phyloP scores from a whole-genome alignment of 1,139 yeast species.

The Pichia sp. region DNA sequence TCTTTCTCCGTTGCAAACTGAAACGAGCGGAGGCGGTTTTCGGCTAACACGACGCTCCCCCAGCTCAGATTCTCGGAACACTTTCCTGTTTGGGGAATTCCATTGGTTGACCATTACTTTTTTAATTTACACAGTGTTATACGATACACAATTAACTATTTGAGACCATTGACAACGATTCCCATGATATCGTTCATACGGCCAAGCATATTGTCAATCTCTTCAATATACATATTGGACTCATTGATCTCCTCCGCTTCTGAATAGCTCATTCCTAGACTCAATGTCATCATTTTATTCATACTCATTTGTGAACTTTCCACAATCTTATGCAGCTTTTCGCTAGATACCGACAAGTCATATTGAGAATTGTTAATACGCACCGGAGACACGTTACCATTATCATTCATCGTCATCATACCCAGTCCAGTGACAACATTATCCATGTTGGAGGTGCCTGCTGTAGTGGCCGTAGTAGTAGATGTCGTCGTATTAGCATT shows the following conservation, averaged over 20 bases:
- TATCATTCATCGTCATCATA: constrained; percentile 16
- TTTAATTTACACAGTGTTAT: too few species aligned
- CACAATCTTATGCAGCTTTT: constrained; percentile 4
- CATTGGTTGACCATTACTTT: too few species aligned
- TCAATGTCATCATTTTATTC: constrained; percentile 6
- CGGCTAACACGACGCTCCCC: too few species aligned
- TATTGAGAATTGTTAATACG: neutral
- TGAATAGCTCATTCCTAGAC: constrained; percentile 4
- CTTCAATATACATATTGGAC: constrained; percentile 7
- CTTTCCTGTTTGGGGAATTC: too few species aligned
- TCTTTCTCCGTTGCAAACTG: too few species aligned
- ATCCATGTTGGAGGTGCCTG: constrained; percentile 1
- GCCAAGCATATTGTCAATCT: constrained; percentile 13
- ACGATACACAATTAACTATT: neutral
- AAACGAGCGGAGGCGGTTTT: too few species aligned
- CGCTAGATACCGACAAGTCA: neutral
- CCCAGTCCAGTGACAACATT: constrained; percentile 17
- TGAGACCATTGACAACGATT: constrained; percentile 6
- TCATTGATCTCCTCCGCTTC: constrained; percentile 5
- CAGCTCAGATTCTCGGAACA: too few species aligned
- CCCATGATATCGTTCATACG: constrained; percentile 13
- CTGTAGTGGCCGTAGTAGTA: too few species aligned
- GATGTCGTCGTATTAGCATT: constrained; percentile 8
- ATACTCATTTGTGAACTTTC: constrained; percentile 8
- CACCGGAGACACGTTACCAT: constrained; percentile 13